Evolutionary conservation across 148 eudicot genomes (phyloP).

Genomic region (Chenopodium berlandieri): DNA sequence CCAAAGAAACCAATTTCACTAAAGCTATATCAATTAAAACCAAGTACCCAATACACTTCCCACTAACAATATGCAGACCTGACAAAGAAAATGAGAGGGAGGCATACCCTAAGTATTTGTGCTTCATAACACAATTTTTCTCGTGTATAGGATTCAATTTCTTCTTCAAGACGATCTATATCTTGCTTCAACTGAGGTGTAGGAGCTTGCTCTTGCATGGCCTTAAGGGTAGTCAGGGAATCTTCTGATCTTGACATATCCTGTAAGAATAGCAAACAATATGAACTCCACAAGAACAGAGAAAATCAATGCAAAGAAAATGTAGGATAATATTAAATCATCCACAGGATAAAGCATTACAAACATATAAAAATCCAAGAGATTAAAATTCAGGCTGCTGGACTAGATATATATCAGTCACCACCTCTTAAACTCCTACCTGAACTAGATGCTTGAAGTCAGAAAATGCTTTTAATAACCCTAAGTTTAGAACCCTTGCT

Average conservation of each 20-base stretch:
- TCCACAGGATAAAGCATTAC: background rate
- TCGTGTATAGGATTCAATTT: constrained; percentile 64
- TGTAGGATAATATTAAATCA: background rate
- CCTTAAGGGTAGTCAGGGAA: constrained; percentile 58
- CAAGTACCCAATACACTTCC: background rate
- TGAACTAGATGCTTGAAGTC: constrained; percentile 96
- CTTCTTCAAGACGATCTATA: constrained; percentile 76
- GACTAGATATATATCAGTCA: background rate
- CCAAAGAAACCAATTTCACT: background rate
- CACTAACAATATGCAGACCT: background rate
- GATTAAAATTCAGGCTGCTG: background rate
- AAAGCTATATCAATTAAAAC: background rate
- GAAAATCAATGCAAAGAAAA: constrained; percentile 3
- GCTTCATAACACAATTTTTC: constrained; percentile 96
- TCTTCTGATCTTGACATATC: constrained; percentile 92
- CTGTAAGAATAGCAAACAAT: constrained; percentile 38
- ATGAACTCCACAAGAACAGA: constrained; percentile 1
- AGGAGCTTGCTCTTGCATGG: constrained; percentile 79
- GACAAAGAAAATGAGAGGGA: background rate
- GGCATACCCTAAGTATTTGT: constrained; percentile 82
- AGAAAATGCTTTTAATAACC: constrained; percentile 86
- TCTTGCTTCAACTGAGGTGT: constrained; percentile 76
- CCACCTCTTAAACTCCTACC: constrained; percentile 37
- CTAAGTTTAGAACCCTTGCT: constrained; percentile 92
- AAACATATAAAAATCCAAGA: background rate